phyloP scores from a whole-genome alignment of 306 rosid genomes.

The Sophora flavescens region DNA sequence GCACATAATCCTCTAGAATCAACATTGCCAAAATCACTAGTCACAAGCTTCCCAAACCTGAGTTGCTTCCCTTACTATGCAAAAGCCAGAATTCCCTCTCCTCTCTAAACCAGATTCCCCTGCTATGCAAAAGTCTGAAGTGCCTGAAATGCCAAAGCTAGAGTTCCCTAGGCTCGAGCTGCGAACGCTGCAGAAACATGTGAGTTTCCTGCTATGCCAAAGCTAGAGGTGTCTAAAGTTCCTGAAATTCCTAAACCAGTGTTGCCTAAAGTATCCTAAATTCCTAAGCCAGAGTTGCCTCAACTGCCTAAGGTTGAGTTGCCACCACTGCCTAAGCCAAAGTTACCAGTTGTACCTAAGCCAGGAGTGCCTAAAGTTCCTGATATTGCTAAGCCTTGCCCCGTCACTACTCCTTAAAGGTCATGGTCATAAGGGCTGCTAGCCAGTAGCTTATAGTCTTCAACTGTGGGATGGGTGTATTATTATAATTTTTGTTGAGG shows the following conservation, averaged over 20 bases:
- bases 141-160: background rate
- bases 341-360: background rate
- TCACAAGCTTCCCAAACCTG: background rate
- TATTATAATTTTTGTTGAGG: background rate
- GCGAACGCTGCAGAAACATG: background rate
- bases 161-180: background rate
- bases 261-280: background rate
- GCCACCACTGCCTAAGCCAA: no score
- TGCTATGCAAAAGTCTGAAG: background rate
- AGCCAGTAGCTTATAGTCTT: background rate
- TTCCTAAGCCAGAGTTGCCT: constrained; percentile 25
- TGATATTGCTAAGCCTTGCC: constrained; percentile 36
- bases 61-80: background rate
- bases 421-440: no score
- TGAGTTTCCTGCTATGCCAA: background rate
- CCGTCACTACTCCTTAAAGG: constrained; percentile 13
- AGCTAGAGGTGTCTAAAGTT: background rate
- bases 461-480: background rate
- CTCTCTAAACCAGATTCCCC: background rate
- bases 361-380: constrained; percentile 5
- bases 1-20: constrained; percentile 43
- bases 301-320: no score
- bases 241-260: no score
- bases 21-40: constrained; percentile 26
- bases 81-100: background rate